Conservation (phyloP, 164 flowering plant genomes). For the Sedum album region DNA sequence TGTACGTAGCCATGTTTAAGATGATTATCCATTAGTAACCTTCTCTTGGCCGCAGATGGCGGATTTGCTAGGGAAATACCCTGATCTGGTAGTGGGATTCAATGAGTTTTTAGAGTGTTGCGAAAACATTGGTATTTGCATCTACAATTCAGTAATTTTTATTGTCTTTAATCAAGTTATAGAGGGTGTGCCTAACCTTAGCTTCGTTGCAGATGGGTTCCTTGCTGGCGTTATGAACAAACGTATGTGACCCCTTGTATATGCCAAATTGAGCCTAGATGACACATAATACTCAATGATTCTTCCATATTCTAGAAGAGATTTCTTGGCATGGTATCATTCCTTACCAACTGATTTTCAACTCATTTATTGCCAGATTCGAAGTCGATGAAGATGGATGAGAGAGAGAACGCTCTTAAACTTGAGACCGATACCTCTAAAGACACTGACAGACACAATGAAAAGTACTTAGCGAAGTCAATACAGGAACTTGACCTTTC, state of each 20-base stretch:
- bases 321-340: neutral
- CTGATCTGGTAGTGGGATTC: slow-evolving; percentile 63
- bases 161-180: neutral
- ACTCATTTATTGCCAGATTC: slow-evolving; percentile 1
- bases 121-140: slow-evolving; percentile 41
- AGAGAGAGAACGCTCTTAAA: slow-evolving; percentile 48
- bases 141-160: neutral
- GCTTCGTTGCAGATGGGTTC: slow-evolving; percentile 53
- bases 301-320: neutral
- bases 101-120: slow-evolving; percentile 54
- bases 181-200: slow-evolving; percentile 12
- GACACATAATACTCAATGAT: neutral
- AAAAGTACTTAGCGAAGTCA: slow-evolving; percentile 49
- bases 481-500: slow-evolving; percentile 72
- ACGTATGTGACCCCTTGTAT: slow-evolving; percentile 31
- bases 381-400: slow-evolving; percentile 26
- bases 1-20: neutral
- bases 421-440: slow-evolving; percentile 44
- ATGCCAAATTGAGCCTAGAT: neutral
- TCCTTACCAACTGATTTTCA: neutral
- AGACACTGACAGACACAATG: slow-evolving; percentile 47
- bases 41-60: slow-evolving; percentile 32
- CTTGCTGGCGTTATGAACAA: slow-evolving; percentile 57
- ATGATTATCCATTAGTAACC: neutral
- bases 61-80: slow-evolving; percentile 52